These are phyloP conservation scores for Yarrowia divulgata DNA, from an alignment of 805 yeast genomes.

Conservation along the genomic window DNA sequence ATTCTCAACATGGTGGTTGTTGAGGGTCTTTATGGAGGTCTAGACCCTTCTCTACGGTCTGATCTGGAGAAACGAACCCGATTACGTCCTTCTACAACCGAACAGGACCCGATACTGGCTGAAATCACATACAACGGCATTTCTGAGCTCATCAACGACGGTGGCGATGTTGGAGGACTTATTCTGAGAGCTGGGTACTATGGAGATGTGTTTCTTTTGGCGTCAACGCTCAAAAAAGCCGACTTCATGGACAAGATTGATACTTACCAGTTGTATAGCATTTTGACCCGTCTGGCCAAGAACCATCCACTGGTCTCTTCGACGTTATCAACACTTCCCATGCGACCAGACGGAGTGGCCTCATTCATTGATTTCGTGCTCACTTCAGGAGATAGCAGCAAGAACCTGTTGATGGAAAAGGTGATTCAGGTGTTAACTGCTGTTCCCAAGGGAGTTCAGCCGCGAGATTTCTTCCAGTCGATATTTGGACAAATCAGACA, in stretches of 20 bases:
- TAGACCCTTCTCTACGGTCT: slow-evolving; percentile 58
- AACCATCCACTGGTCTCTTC: slow-evolving; percentile 16
- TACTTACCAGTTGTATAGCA: slow-evolving; percentile 22
- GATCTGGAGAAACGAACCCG: slow-evolving; percentile 67
- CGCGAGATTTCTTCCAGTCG: slow-evolving; percentile 9
- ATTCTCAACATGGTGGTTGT: slow-evolving; percentile 69
- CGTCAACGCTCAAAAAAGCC: neutral
- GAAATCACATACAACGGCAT: slow-evolving; percentile 31
- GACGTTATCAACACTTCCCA: slow-evolving; percentile 15
- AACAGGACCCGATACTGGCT: slow-evolving; percentile 10
- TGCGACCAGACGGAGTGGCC: slow-evolving; percentile 36
- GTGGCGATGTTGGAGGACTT: slow-evolving; percentile 26
- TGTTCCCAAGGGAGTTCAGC: slow-evolving; percentile 13
- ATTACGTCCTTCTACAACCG: neutral
- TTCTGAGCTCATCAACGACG: slow-evolving; percentile 10
- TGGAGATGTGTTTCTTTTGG: slow-evolving; percentile 23
- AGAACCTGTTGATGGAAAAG: slow-evolving; percentile 13
- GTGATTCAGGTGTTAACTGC: slow-evolving; percentile 24
- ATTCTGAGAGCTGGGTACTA: slow-evolving; percentile 35
- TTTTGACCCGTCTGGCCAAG: slow-evolving; percentile 11
- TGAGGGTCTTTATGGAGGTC: slow-evolving; percentile 64
- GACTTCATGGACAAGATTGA: slow-evolving; percentile 23
- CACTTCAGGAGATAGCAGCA: slow-evolving; percentile 7
- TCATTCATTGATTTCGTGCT: slow-evolving; percentile 23
- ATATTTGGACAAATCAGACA: slow-evolving; percentile 16